Conservation (phyloP, 1,284 basidiomycete species). For the Coniferiporia weirii region DNA sequence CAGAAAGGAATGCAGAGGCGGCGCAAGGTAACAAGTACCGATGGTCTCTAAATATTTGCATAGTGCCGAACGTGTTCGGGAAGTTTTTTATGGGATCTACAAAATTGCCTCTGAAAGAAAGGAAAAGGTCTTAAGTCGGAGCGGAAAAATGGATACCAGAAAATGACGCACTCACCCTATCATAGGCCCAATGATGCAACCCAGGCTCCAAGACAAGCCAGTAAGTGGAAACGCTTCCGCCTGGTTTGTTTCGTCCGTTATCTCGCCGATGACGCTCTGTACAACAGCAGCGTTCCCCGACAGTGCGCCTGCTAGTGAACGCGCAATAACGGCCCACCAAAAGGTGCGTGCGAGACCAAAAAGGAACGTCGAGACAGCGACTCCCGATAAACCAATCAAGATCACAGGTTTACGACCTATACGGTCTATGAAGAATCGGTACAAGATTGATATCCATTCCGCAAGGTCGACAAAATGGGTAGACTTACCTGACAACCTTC, state of each 20-base stretch:
- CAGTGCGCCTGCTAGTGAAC: constrained; percentile 25
- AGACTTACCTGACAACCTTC: constrained; percentile 22
- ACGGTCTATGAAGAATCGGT: constrained; percentile 20
- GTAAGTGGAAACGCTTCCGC: constrained; percentile 25
- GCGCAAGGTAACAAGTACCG: constrained; percentile 27
- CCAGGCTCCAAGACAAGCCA: constrained; percentile 22
- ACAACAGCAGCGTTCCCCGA: constrained; percentile 26
- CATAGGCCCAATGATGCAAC: constrained; percentile 21
- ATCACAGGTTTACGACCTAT: constrained; percentile 30
- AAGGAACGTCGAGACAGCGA: constrained; percentile 24
- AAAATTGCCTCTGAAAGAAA: constrained; percentile 15
- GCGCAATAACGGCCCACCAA: constrained; percentile 21
- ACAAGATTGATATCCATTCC: neutral
- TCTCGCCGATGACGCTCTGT: constrained; percentile 22
- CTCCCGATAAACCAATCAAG: constrained; percentile 26
- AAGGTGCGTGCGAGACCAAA: constrained; percentile 28
- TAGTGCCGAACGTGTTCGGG: constrained; percentile 18
- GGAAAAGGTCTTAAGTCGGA: neutral
- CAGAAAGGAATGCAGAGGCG: constrained; percentile 18
- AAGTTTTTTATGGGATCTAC: constrained; percentile 20
- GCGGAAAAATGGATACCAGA: neutral
- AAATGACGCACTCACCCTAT: constrained; percentile 9
- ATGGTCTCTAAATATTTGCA: constrained; percentile 23
- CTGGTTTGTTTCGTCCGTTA: constrained; percentile 26
- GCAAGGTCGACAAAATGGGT: too few relatives aligned